Base-by-base conservation (phyloP, 140 eudicot species). In the Stevia rebaudiana region DNA sequence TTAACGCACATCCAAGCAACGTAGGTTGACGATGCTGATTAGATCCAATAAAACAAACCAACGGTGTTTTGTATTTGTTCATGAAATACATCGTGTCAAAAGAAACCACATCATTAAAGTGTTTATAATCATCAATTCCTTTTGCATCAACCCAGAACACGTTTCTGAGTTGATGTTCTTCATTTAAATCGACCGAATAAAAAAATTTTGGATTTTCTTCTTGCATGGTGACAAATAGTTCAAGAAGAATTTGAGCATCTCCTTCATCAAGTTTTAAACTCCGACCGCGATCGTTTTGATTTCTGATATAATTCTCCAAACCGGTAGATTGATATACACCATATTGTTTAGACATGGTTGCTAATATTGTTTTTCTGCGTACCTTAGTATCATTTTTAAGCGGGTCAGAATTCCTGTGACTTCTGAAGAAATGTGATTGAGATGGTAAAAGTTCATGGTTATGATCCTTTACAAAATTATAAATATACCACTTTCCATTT, bases 81-180 rank as follows among this genome's bases (percentile, higher is more conserved):
- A 55, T 21, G 39, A 81, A 81, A 68, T 86, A 89, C 1, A 80
- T 78, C 8, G 89, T 86, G 74, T 89, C 97, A 63, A 89, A 79
- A 25, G 86, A 81, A 49, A 89, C 94, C 23, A 86, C 95, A 70
- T 89, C 97, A 35, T 80, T 70, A 62, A 89, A 89, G 48, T 75
- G 70, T 1, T 70, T 31, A 63, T 81, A 89, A 73, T 86, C 95
- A n/a, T 89, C 89, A 33, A 86, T 77, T 22, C 95, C 97, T 72
- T 83, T 89, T 48, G 81, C 78, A 73, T 89, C 97, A 61, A 81
- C 94, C 97, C 97, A 89, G 41, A 86, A 89, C 19, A 83, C 80
- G 41, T 86, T 89, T 66, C 95, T 83, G 52, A 89, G 67, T 62
- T 79, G 83, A 81, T 86, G 95, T 63, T 86, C 97, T 68, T 89